Evolutionary conservation across 148 eudicot genomes (phyloP).

Genomic region (Persicaria maculosa): DNA sequence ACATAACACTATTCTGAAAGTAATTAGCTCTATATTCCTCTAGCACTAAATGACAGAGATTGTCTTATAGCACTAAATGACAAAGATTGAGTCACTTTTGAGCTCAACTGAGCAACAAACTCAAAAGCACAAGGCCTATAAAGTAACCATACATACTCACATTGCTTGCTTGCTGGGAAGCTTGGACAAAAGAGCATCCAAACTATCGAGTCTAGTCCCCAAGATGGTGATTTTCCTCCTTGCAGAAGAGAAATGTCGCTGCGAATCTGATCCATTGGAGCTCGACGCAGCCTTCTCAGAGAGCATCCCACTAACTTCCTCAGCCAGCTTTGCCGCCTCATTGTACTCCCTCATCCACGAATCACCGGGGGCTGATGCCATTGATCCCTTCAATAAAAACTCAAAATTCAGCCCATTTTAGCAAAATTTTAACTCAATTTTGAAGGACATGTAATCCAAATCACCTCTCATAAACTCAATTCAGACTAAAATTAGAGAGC

Average conservation of each 20-base stretch:
- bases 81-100: background rate
- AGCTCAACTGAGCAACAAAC: background rate
- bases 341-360: conserved; percentile 80
- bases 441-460: background rate
- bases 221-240: conserved; percentile 80
- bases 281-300: conserved; percentile 57
- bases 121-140: background rate
- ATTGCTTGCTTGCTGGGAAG: conserved; percentile 64
- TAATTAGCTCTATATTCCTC: background rate
- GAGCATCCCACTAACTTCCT: conserved; percentile 65
- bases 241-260: conserved; percentile 72
- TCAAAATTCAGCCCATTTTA: background rate
- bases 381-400: conserved; percentile 23
- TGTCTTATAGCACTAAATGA: background rate
- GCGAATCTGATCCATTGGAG: conserved; percentile 57
- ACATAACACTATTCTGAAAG: background rate
- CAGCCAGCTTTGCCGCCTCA: conserved; percentile 71
- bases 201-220: conserved; percentile 81
- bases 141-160: conserved; percentile 35
- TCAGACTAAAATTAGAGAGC: background rate
- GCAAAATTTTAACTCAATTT: background rate
- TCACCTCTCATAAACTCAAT: too few species aligned
- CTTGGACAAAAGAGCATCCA: conserved; percentile 58
- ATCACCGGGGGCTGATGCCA: conserved; percentile 63
- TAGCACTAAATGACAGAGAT: background rate